phyloP scores from a whole-genome alignment of 371 early-diverging fungal genomes.

The Mortierella sp. region DNA sequence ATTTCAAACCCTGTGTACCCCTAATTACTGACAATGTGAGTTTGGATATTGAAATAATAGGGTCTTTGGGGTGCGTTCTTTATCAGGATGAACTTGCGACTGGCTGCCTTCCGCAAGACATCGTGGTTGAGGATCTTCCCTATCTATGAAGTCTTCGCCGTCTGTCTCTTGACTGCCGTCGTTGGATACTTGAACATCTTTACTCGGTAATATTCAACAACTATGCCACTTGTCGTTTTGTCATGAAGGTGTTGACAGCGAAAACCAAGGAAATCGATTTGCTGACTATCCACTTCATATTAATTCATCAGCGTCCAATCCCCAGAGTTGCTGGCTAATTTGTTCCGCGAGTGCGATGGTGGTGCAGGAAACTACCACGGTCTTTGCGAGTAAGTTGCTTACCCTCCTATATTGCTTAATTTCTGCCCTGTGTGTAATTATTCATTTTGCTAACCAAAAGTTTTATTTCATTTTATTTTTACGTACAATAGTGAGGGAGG shows the following conservation, averaged over 20 bases:
- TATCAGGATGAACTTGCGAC: conserved; percentile 81
- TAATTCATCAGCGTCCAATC: conserved; percentile 65
- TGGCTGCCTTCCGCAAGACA: conserved; percentile 79
- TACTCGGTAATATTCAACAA: conserved; percentile 65
- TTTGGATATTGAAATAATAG: conserved; percentile 55
- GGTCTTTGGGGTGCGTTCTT: conserved; percentile 93
- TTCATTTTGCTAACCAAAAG: background rate
- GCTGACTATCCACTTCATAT: background rate
- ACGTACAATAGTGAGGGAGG: conserved; percentile 40
- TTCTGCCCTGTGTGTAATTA: background rate
- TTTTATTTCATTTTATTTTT: background rate
- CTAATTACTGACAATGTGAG: background rate
- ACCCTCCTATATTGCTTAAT: background rate
- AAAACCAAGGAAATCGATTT: background rate
- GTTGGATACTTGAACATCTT: conserved; percentile 87
- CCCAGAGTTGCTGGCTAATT: conserved; percentile 74
- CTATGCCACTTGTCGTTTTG: background rate
- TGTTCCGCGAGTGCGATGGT: conserved; percentile 81
- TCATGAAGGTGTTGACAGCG: background rate
- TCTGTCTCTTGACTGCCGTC: conserved; percentile 82
- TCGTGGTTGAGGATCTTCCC: conserved; percentile 75
- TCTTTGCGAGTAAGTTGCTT: conserved; percentile 60
- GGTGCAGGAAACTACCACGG: conserved; percentile 54
- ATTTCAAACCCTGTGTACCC: background rate
- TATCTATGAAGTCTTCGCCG: conserved; percentile 78